Conservation (phyloP, 257 asterid genomes). For the Nicotiana tomentosiformis region DNA sequence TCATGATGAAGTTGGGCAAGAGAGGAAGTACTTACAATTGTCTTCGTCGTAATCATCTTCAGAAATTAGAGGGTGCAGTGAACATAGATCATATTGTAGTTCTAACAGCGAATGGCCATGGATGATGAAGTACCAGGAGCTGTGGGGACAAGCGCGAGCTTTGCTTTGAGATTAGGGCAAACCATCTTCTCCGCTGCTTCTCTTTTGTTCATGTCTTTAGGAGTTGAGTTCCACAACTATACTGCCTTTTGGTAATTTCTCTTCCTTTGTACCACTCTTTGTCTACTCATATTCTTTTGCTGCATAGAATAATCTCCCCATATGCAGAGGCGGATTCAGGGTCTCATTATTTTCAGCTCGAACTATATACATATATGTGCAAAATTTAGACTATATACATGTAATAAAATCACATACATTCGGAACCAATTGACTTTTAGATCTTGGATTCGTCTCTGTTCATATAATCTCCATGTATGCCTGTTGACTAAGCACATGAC, state of each 20-base stretch:
- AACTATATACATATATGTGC: neutral
- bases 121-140: conserved; percentile 50
- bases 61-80: neutral
- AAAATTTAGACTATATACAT: too few species aligned
- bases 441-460: neutral
- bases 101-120: conserved; percentile 19
- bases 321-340: neutral
- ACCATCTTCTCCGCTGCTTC: conserved; percentile 52
- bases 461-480: too few species aligned
- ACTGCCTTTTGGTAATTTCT: conserved; percentile 65
- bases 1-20: neutral
- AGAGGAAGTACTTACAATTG: neutral
- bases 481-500: too few species aligned
- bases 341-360: neutral
- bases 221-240: conserved; percentile 65
- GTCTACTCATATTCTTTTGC: too few species aligned
- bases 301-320: too few species aligned
- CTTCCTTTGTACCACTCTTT: neutral
- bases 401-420: neutral
- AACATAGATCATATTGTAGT: neutral
- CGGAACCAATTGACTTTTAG: neutral
- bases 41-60: neutral
- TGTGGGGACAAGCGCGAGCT: conserved; percentile 54
- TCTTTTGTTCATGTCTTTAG: conserved; percentile 64
- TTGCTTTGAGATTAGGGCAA: conserved; percentile 58